phyloP scores from a whole-genome alignment of 169 alveolate genomes.

The Amoebophrya sp. region DNA sequence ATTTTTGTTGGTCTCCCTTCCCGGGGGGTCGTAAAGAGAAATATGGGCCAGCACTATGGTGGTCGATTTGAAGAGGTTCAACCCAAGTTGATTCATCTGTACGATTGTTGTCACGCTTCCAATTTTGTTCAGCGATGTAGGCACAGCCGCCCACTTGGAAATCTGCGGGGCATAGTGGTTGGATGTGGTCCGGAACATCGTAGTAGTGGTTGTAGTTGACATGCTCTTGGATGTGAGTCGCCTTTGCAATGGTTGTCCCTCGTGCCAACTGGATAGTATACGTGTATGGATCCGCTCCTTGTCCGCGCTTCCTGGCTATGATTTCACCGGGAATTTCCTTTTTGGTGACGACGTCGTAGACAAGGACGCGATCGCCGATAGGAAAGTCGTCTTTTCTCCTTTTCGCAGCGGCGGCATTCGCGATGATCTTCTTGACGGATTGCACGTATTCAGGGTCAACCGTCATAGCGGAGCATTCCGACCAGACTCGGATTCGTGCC shows the following conservation, averaged over 20 bases:
- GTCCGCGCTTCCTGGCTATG: background rate
- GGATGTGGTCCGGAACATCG: background rate
- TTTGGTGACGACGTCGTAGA: background rate
- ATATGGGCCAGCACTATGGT: background rate
- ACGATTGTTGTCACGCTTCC: background rate
- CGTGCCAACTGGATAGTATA: background rate
- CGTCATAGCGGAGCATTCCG: background rate
- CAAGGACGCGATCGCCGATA: background rate
- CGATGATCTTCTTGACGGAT: background rate
- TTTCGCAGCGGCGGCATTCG: background rate
- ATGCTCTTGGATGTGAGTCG: background rate
- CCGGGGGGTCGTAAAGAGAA: conserved; percentile 3
- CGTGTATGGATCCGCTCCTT: background rate
- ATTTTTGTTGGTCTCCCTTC: background rate
- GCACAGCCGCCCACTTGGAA: background rate
- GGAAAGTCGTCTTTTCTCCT: background rate
- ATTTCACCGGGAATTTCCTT: background rate
- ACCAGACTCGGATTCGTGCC: background rate
- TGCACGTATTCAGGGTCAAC: background rate
- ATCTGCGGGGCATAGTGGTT: background rate
- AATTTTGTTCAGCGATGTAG: background rate
- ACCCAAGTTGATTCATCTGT: background rate
- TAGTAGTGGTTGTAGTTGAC: background rate
- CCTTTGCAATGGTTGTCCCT: background rate
- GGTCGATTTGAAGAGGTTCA: background rate